Base-by-base conservation (phyloP, 1,284 basidiomycete genomes). In the Anthracocystis walkeri region DNA sequence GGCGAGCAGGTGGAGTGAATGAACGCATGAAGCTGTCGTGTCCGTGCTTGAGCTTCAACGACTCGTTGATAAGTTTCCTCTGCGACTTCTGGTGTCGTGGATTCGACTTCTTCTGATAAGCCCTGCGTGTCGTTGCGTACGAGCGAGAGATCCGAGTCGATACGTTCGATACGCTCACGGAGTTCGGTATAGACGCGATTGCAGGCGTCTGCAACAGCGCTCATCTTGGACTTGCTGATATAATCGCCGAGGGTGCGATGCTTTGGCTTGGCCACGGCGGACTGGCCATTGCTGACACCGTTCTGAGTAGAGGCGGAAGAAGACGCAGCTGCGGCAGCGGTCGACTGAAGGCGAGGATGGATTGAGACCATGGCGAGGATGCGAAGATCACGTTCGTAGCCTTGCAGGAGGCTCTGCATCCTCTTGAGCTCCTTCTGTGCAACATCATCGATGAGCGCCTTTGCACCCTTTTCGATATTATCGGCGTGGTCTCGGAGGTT, bases 401-500 rank as follows among this genome's bases (percentile, higher is more conserved):
- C 79, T 11, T 76, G 63, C 14, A 85, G 59, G 18, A 85, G 60
- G 14, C 63, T 69, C 44, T 80, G 63, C 82, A 84, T 85, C 12
- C 78, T 52, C 2, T 50, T 64, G 20, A 84, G 65, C 55, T 84
- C 82, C 35, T 64, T 74, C 27, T 58, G 57, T 18, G 75, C 74
- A 18, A 77, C 58, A 23, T 74, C 68, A 7, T 70, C 69, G 31
- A 75, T 66, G 31, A 82, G 65, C 4, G 70, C 76, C 20, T 66
- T 57, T 12, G 71, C 68, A 2, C 73, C 79, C 16, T 58, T 57
- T 31, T 80, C 70, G 50, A 84, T 77, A n/a, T 70, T 78, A 23
- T 61, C 59, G 21, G 83, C 67, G 48, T 84, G 82, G 7, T 71
- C 54, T 33, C 78, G 55, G n/a, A 85, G 74, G 51, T 85, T 84